Evolutionary conservation across 768 basidiomycete species (phyloP).

Genomic region (Suillus cothurnatus): DNA sequence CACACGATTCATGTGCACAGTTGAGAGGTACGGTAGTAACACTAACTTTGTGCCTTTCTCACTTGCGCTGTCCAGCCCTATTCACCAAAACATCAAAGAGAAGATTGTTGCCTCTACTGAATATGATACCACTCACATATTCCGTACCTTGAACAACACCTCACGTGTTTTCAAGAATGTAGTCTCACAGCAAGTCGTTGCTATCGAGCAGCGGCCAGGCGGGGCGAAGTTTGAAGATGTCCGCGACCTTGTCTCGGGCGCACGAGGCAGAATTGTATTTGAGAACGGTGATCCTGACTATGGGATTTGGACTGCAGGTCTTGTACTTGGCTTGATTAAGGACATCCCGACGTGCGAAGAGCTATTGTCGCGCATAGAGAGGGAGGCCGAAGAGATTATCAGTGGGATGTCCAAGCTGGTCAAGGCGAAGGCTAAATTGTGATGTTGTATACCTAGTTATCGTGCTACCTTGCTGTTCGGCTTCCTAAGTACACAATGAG

Average conservation of each 20-base stretch:
- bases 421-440: conserved; percentile 24
- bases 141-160: conserved; percentile 83
- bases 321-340: conserved; percentile 70
- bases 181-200: conserved; percentile 82
- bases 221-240: conserved; percentile 90
- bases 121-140: conserved; percentile 85
- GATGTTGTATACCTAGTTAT: conserved; percentile 2
- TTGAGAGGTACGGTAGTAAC: conserved; percentile 58
- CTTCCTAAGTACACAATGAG: background rate
- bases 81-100: conserved; percentile 89
- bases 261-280: conserved; percentile 72
- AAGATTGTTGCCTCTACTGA: conserved; percentile 85
- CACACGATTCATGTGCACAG: conserved; percentile 91
- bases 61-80: conserved; percentile 51
- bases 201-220: conserved; percentile 75
- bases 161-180: conserved; percentile 88
- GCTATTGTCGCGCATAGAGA: conserved; percentile 68
- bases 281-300: conserved; percentile 84
- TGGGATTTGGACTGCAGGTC: conserved; percentile 82
- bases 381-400: conserved; percentile 72
- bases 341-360: conserved; percentile 84
- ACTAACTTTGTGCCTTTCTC: background rate
- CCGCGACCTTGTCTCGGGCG: conserved; percentile 73
- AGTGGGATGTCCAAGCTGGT: conserved; percentile 40
- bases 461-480: background rate